These are phyloP conservation scores for Debaryomyces prosopidis DNA, from an alignment of 805 yeast species.

Conservation along the genomic window DNA sequence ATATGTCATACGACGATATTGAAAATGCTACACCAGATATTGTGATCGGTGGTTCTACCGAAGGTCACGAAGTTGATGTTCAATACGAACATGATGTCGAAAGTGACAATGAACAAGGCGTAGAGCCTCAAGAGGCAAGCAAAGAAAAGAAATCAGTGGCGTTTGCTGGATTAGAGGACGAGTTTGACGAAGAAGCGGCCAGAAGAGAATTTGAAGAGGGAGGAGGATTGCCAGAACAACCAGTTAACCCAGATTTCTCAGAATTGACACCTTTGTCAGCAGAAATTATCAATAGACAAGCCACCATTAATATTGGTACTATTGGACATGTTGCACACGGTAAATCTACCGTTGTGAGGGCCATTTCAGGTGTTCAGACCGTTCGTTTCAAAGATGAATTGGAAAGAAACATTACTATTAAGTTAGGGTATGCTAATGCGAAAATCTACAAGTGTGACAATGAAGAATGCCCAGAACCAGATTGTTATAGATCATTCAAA, in stretches of 20 bases:
- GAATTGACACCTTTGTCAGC: constrained; percentile 84
- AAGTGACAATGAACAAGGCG: constrained; percentile 46
- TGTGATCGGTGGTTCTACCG: constrained; percentile 61
- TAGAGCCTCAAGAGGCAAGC: constrained; percentile 39
- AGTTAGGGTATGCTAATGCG: constrained; percentile 98
- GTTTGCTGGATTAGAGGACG: constrained; percentile 71
- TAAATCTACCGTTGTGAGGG: constrained; percentile 89
- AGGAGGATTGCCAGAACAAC: constrained; percentile 98
- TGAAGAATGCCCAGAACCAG: constrained; percentile 87
- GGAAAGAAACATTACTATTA: constrained; percentile 98
- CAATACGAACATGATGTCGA: constrained; percentile 56
- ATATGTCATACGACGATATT: constrained; percentile 73
- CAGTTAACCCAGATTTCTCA: constrained; percentile 81
- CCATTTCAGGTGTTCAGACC: constrained; percentile 97
- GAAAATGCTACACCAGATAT: constrained; percentile 86
- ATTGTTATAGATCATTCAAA: constrained; percentile 90
- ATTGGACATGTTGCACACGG: constrained; percentile 97
- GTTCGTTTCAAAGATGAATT: constrained; percentile 98
- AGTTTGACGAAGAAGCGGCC: constrained; percentile 73
- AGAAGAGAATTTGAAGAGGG: constrained; percentile 92
- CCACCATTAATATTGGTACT: constrained; percentile 97
- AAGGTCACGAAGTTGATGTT: constrained; percentile 36
- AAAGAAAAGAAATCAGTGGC: constrained; percentile 72
- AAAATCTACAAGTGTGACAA: constrained; percentile 93
- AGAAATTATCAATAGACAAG: constrained; percentile 97